Base-by-base conservation (phyloP, 495 filamentous ascomycete species). In the Neurospora tetrasperma region DNA sequence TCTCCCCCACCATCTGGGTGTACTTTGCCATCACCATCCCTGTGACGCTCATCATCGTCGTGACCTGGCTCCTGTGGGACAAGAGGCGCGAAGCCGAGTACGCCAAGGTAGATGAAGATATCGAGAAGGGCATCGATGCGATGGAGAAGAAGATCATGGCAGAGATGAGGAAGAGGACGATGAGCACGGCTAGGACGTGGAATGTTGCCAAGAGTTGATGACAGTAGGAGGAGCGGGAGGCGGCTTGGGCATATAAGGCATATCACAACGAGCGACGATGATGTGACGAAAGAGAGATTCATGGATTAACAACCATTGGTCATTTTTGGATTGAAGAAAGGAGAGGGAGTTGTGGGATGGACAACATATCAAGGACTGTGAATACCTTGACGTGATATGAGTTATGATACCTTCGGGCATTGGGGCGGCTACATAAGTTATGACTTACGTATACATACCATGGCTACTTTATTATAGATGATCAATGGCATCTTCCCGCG, bases 1-100 rank as follows among this genome's bases (percentile, higher is more conserved):
- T 87, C 9, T 83, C 84, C 12, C 76, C 78, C 20, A 44, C 80
- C 20, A 81, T 88, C 23, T 88, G 86, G 86, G 82, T 88, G 70
- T 88, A 88, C 75, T 88, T 87, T 70, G 85, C 76, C 44, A 80
- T 88, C 35, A 85, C 84, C 12, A 73, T 86, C n/a, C 87, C 87
- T 0, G 31, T 87, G 23, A 88, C 87, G 5, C 44, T 83, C 0
- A 23, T 78, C 11, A 83, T 87, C 72, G 83, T 88, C 20, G 74
- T 79, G 1, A 42, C 76, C 39, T 88, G 85, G 86, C 81, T 82
- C 71, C 76, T 80, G 69, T 84, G 85, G 78, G 86, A 88, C 71
- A 74, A 72, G 20, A 77, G 77, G 27, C 80, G 85, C 44, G 86
- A 88, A 76, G 76, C 69, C 70, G 76, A 70, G 39, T 87, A 86